These are phyloP conservation scores for Balansia obtecta DNA, from an alignment of 2,329 filamentous ascomycete genomes.

Conservation along the genomic window DNA sequence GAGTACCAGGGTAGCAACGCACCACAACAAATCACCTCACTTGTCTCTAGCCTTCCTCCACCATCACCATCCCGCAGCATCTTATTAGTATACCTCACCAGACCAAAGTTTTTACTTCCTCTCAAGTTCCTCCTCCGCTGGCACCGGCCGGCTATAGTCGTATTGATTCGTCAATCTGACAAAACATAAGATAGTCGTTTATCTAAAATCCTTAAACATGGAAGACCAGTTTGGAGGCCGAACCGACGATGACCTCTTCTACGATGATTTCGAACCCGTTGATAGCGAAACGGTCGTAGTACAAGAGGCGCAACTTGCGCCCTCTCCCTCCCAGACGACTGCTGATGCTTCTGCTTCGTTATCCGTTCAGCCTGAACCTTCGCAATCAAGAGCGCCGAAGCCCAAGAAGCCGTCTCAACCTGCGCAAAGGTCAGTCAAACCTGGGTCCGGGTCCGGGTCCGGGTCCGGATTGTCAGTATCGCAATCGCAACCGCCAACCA, in stretches of 20 bases:
- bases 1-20: background rate
- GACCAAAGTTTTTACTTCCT: too few relatives aligned
- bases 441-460: background rate
- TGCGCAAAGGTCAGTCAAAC: background rate
- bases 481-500: slow-evolving; percentile 1
- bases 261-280: slow-evolving; percentile 49
- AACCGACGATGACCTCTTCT: slow-evolving; percentile 50
- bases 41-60: background rate
- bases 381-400: slow-evolving; percentile 2
- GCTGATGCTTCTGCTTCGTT: slow-evolving; percentile 5
- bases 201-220: slow-evolving; percentile 23
- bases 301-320: slow-evolving; percentile 7
- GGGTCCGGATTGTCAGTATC: slow-evolving; percentile 7
- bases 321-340: slow-evolving; percentile 10
- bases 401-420: slow-evolving; percentile 3
- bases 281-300: slow-evolving; percentile 21
- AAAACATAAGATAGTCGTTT: background rate
- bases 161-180: too few relatives aligned
- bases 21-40: background rate
- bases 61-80: background rate
- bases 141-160: too few relatives aligned
- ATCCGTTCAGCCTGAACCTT: slow-evolving; percentile 8
- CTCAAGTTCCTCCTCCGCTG: too few relatives aligned
- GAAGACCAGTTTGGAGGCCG: slow-evolving; percentile 49
- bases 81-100: background rate